Evolutionary conservation across 371 early-diverging fungal genomes (phyloP), one percentile per base, ranked within the genome.

Genomic region (Lichtheimia ornata): DNA sequence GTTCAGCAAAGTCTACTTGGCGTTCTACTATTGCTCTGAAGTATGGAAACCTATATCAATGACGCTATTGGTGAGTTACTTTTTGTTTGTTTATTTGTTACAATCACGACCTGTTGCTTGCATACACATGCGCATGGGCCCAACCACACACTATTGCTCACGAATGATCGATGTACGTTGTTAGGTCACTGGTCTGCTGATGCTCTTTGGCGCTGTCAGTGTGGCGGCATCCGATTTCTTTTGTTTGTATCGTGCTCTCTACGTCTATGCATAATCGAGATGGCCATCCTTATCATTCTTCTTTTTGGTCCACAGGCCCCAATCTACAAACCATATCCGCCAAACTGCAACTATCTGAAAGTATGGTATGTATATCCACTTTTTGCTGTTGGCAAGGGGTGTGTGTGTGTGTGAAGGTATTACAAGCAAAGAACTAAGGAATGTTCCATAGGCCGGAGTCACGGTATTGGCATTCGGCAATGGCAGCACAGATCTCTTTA

Each of bases 381-480:
- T n/a, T 47, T 17, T n/a, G 17, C 5, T 22, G 50, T 58, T 22
- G 22, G 22, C 22, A 22, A 22, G 22, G 12, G 13, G 4, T 49
- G 58, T 12, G 18, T 17, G 42, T 47, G 42, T 56, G 53, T 41
- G 55, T 24, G 55, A 53, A 45, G 17, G 59, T 50, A 27, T 41
- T 28, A 52, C 60, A 44, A 43, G 24, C n/a, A 60, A 20, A 60
- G 50, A 60, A 53, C 51, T 20, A 25, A 50, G 52, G 47, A 60
- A 42, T 52, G 49, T 60, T 67, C 42, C 43, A 42, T 64, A 87
- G 82, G 94, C 94, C 2, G 94, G 94, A n/a, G 94, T 94, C 13
- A 93, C 94, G 1, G 79, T 94, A 62, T 77, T 94, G 45, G 94
- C 94, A 1, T 84, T 94, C 58, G 94, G 94, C 24, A 94, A 94